Base-by-base conservation (phyloP, 495 filamentous ascomycete species). In the Podospora pseudocomata region DNA sequence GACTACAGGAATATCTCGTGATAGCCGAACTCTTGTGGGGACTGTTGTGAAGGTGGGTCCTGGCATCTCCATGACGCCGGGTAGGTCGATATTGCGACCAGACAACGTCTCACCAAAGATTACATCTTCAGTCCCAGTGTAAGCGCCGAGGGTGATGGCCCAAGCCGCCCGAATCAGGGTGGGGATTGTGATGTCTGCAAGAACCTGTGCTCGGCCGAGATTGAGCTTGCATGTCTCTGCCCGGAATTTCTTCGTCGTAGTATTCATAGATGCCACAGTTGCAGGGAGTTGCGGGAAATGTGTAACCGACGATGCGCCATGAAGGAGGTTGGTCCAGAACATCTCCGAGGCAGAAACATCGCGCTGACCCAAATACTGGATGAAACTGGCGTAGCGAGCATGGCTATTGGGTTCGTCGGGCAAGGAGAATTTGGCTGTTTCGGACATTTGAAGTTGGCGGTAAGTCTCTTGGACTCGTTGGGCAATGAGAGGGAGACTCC, bases 31-130 rank as follows among this genome's bases (percentile, higher is more conserved):
- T 2, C 87, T 80, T 16, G 85, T 75, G 5, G 88, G 88, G 0
- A 89, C 74, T 0, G 88, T 89, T 19, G 87, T 82, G 55, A 90
- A 83, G 0, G 87, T 78, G 0, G 88, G 82, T 0, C 84, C 86
- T 5, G 79, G 71, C 62, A 87, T 83, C 23, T 79, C 74, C n/a
- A 76, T 76, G n/a, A 88, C 74, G 20, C 81, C 84, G 5, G 72
- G 65, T 1, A 88, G 69, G 9, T 79, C 73, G 11, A 80, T 78
- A 26, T 82, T 78, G 15, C 86, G 76, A 54, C 85, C 86, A 20
- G 75, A 71, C 1, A 81, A 68, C 11, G 78, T 76, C 57, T 78
- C 76, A 1, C 80, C 81, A 59, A 83, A 83, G 6, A 82, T 72
- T 4, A 81, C 80, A 7, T 84, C 82, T 20, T 78, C 73, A 0